Evolutionary conservation across 2,329 filamentous ascomycete genomes (phyloP), one percentile per base, ranked within the genome.

Genomic region (Fusarium veterinarium): DNA sequence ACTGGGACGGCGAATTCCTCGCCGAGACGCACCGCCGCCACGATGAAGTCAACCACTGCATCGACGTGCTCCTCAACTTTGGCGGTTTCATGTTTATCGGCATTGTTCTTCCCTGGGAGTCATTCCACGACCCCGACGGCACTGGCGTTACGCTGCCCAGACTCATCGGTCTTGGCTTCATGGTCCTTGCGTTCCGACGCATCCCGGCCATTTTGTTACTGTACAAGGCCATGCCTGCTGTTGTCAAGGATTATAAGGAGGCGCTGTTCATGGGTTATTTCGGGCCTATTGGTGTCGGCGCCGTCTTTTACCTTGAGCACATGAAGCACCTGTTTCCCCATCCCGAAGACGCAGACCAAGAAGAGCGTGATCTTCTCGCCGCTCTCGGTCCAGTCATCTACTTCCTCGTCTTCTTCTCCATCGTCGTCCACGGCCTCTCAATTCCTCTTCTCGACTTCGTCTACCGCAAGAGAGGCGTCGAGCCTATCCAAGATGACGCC

Each of bases 271-370:
- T 90, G 87, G 89, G 89, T 0, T 90, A 90, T 66, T 95, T 95
- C 74, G 93, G 92, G 0, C 93, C 93, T 0, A 94, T 95, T 51
- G 93, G 93, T 4, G 92, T 93, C 13, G 91, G 91, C 25, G 92
- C 93, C 1, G 87, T 94, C 30, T 95, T 94, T 79, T 95, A 95
- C 79, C 86, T 95, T 19, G 83, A 86, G 71, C 84, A 86, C 64
- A 81, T 83, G 4, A 79, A 80, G 12, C 79, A 85, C 16, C 74
- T 86, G 8, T 84, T 86, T 63, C 83, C 83, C 1, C 64, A 80
- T 9, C 64, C 78, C 0, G 79, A 77, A 31, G 62, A 80, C 5
- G 81, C 79, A 6, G 82, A 83, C 56, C 74, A 77, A 23, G 80
- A 79, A 33, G 80, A 82, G 53, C 76, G 75, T 0, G 74, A 80